Percentiles rank a stretch among this genome's conserved stretches.
These are phyloP conservation scores for Apiospora rasikravindrae DNA, from an alignment of 2,329 filamentous ascomycete genomes.

Conservation along the genomic window DNA sequence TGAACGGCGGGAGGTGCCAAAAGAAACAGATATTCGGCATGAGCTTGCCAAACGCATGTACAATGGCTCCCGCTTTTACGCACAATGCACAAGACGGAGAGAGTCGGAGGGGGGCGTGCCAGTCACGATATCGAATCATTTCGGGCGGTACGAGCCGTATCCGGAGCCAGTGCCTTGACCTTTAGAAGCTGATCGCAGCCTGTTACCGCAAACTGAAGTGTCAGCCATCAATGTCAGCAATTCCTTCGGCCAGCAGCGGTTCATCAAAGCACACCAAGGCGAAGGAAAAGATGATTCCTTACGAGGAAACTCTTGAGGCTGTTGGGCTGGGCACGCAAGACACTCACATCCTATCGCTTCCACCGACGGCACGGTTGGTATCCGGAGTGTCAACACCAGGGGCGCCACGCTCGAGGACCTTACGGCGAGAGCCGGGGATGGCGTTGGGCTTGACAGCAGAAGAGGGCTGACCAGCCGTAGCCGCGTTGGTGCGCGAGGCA, in stretches of 20 bases:
- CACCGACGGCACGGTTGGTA: constrained; percentile 76
- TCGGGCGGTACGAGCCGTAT: constrained; percentile 49
- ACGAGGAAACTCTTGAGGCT: constrained; percentile 70
- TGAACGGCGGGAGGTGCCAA: constrained; percentile 15
- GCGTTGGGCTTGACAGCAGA: constrained; percentile 73
- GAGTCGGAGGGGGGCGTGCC: constrained; percentile 12
- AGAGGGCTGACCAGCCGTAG: constrained; percentile 66
- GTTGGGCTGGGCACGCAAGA: constrained; percentile 59
- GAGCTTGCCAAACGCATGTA: constrained; percentile 12
- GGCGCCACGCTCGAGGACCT: constrained; percentile 76
- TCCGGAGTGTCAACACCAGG: constrained; percentile 70
- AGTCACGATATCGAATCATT: constrained; percentile 42
- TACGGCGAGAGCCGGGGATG: constrained; percentile 79
- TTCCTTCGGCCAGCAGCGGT: constrained; percentile 71
- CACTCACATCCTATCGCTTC: constrained; percentile 97
- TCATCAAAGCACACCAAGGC: constrained; percentile 78
- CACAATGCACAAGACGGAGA: constrained; percentile 28
- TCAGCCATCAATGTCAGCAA: constrained; percentile 79
- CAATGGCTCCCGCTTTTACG: constrained; percentile 23
- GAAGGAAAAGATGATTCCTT: constrained; percentile 86
- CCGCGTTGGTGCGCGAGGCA: constrained; percentile 69
- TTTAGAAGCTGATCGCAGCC: constrained; percentile 83
- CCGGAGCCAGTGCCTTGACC: constrained; percentile 54
- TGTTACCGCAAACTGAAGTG: constrained; percentile 82
- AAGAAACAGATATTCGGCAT: constrained; percentile 16